These are phyloP conservation scores for Gnetum montanum DNA, from an alignment of 75 land plant genomes.

Conservation along the genomic window DNA sequence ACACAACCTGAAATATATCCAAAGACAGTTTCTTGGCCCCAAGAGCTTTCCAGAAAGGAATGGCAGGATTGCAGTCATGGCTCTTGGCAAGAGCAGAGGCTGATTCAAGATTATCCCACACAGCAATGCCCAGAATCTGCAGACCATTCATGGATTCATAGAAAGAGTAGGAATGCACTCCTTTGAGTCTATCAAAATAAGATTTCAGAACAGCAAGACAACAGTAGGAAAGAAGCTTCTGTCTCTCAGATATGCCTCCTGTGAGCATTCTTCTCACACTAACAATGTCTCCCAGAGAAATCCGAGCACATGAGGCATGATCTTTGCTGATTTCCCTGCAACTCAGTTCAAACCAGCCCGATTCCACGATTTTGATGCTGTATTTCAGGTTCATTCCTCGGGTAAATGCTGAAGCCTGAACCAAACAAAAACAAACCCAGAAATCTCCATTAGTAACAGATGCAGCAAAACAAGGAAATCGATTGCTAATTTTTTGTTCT, in stretches of 20 bases:
- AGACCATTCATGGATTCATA: not conserved
- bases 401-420: not conserved
- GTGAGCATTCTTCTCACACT: not conserved
- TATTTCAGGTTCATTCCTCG: not conserved
- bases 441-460: not conserved
- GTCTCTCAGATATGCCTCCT: not conserved
- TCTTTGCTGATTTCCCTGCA: not conserved
- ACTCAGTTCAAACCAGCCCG: not conserved
- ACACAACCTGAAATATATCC: not conserved
- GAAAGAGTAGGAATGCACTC: not conserved
- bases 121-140: conserved; percentile 2
- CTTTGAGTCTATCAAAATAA: not conserved
- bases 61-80: not conserved
- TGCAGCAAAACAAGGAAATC: not conserved
- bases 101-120: not conserved
- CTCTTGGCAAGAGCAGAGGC: not conserved
- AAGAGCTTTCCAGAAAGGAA: not conserved
- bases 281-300: not conserved
- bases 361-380: not conserved
- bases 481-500: not conserved
- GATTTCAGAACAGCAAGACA: conserved; percentile 9
- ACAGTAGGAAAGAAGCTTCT: conserved; percentile 5
- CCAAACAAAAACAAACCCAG: not conserved
- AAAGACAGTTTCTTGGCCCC: conserved; percentile 1
- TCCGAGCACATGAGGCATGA: not conserved